Percentiles rank a stretch among this genome's conserved stretches.
Conservation (phyloP, 2,329 filamentous ascomycete genomes). For the Xylaria sp. region DNA sequence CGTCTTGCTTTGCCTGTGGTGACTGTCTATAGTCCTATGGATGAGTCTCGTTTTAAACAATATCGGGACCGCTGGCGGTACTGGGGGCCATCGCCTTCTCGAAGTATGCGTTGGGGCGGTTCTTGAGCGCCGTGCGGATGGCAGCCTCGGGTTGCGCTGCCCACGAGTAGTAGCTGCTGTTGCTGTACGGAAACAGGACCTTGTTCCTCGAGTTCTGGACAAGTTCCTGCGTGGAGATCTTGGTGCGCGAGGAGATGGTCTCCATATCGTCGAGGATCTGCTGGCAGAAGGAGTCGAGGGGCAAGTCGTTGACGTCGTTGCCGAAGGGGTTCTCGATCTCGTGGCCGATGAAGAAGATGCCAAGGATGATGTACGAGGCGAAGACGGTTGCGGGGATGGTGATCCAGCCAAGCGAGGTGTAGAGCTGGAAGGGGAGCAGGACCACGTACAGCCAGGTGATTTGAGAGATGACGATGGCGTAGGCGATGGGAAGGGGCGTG, state of each 20-base stretch:
- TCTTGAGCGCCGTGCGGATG: constrained; percentile 37
- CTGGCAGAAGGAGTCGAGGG: constrained; percentile 76
- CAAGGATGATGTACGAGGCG: constrained; percentile 82
- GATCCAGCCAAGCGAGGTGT: constrained; percentile 67
- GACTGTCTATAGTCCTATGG: too few relatives aligned
- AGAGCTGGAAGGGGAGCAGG: constrained; percentile 81
- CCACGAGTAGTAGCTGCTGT: constrained; percentile 39
- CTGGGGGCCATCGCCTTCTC: background rate
- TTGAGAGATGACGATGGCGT: constrained; percentile 83
- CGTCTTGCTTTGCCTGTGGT: too few relatives aligned
- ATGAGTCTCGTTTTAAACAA: constrained; percentile 8
- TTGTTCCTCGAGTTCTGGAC: constrained; percentile 53
- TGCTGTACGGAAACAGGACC: constrained; percentile 55
- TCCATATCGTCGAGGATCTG: constrained; percentile 77
- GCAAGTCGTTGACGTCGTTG: constrained; percentile 81
- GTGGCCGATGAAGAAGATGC: constrained; percentile 73
- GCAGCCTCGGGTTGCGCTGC: constrained; percentile 36
- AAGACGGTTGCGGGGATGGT: constrained; percentile 77
- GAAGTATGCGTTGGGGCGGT: constrained; percentile 33
- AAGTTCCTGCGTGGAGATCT: constrained; percentile 57
- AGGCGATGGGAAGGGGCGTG: constrained; percentile 82
- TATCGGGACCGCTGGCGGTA: background rate
- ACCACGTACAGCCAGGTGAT: constrained; percentile 87
- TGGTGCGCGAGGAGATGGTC: constrained; percentile 66
- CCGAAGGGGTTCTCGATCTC: constrained; percentile 90